These are phyloP conservation scores for Mortierella sp. DNA, from an alignment of 371 early-diverging fungal genomes.

Conservation along the genomic window DNA sequence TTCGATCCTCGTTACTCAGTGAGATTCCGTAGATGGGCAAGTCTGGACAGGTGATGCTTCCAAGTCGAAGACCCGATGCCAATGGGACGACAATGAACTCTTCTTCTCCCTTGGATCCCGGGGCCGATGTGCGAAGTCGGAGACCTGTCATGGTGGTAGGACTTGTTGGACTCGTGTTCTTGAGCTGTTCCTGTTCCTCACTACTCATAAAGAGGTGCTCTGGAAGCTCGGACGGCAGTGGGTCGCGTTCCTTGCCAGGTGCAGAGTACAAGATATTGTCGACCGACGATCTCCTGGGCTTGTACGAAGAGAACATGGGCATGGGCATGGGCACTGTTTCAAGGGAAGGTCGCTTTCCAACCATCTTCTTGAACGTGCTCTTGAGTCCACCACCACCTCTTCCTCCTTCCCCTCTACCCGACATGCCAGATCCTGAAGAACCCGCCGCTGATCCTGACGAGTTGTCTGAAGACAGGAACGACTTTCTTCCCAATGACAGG, in stretches of 20 bases:
- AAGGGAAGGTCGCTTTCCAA: background rate
- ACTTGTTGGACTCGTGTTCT: background rate
- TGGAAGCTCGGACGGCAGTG: constrained; percentile 23
- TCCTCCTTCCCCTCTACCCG: too few relatives aligned
- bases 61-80: background rate
- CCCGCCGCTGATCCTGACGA: too few relatives aligned
- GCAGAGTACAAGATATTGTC: constrained; percentile 33
- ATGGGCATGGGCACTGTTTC: background rate
- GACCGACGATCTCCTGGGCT: constrained; percentile 13
- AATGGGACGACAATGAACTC: constrained; percentile 2
- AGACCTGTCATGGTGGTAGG: background rate
- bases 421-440: too few relatives aligned
- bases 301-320: background rate
- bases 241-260: constrained; percentile 30
- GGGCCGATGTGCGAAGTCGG: background rate
- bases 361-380: background rate
- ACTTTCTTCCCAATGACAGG: too few relatives aligned
- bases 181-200: background rate
- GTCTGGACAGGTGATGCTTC: constrained; percentile 2
- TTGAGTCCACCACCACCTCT: background rate
- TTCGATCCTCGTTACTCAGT: constrained; percentile 9
- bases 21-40: constrained; percentile 22
- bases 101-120: background rate
- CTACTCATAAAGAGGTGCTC: constrained; percentile 9
- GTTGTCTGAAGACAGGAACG: too few relatives aligned